Evolutionary conservation across 2,329 filamentous ascomycete species (phyloP), one percentile per base, ranked within the genome.

Genomic region (Meredithiella fracta): DNA sequence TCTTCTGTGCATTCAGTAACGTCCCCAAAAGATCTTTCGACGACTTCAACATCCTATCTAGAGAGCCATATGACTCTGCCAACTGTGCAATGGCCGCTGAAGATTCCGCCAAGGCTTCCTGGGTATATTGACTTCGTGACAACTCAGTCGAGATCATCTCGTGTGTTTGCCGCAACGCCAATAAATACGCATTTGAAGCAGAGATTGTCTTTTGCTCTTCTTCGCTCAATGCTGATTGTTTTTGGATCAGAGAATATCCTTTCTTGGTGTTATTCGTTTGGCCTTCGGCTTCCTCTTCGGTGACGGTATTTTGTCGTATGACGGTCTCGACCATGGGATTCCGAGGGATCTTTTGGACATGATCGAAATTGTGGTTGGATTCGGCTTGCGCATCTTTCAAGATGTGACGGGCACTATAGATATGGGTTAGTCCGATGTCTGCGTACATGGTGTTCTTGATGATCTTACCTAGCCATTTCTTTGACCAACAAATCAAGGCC

Each of bases 1-100:
- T 92, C 74, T 98, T 98, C 66, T 94, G 88, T 60, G 86, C 92
- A 59, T 80, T 80, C 50, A 97, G 71, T 49, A 98, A 73, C 17
- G 86, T 87, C 5, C 80, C 80, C 6, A 96, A 78, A 17, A 98
- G 73, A 56, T 82, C 82, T 61, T 79, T 78, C 49, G 86, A 90
- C 57, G 79, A 85, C 2, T 78, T 74, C 38, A 98, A 75, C 65
- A 96, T 76, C 11, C 79, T 78, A 63, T 91, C 87, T 3, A 97
- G 78, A 52, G 81, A 80, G 20, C 75, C 80, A 69, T 98, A 98
- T 38, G 80, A 84, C 63, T 94, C 85, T 3, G 84, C 80, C 1
- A 98, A 76, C 60, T 86, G 80, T 54, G 78, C 77, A n/a, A 98
- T 76, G 9, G 90, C 88, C 8, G 81, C 83, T 5, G 86, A 91